Base-by-base conservation (phyloP, 345 rosid genomes). In the Anacardium occidentale region DNA sequence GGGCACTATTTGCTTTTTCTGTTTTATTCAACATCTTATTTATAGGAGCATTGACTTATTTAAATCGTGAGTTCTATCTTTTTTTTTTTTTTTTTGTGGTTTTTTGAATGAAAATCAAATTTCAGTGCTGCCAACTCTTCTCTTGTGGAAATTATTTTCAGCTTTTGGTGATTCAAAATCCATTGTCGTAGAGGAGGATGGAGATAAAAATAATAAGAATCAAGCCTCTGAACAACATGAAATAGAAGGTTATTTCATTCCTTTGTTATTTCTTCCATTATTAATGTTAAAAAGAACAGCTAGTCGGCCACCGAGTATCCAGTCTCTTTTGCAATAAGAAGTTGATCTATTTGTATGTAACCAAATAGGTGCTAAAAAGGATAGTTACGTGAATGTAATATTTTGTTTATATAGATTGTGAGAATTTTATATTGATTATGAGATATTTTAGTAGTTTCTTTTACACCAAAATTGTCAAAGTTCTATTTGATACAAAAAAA, bases 41-140 rank as follows among this genome's bases (percentile, higher is more conserved):
- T 67, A 69, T 89, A 57, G 80, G 68, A 68, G 96, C 98, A 4
- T 83, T 90, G 81, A 87, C 85, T 55, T 91, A 70, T 85, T 77
- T 94, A 76, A 89, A 89, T 48, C 94, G 97, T 94, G 79, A 86
- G 98, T 83, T 59, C 3, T n/a, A n/a, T n/a, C n/a, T n/a, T n/a
- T n/a, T n/a, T n/a, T n/a, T n/a, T n/a, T n/a, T n/a, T n/a, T n/a
- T n/a, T n/a, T n/a, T n/a, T n/a, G n/a, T n/a, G n/a, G n/a, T n/a
- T n/a, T n/a, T n/a, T n/a, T n/a, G n/a, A n/a, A n/a, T n/a, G n/a
- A n/a, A n/a, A n/a, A n/a, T n/a, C n/a, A n/a, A n/a, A n/a, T n/a
- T n/a, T n/a, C n/a, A n/a, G n/a, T n/a, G n/a, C n/a, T n/a, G n/a
- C n/a, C n/a, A n/a, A n/a, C n/a, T n/a, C n/a, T n/a, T n/a, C n/a